Evolutionary conservation across 1,284 basidiomycete species (phyloP).

Genomic region (Chondrostereum purpureum): DNA sequence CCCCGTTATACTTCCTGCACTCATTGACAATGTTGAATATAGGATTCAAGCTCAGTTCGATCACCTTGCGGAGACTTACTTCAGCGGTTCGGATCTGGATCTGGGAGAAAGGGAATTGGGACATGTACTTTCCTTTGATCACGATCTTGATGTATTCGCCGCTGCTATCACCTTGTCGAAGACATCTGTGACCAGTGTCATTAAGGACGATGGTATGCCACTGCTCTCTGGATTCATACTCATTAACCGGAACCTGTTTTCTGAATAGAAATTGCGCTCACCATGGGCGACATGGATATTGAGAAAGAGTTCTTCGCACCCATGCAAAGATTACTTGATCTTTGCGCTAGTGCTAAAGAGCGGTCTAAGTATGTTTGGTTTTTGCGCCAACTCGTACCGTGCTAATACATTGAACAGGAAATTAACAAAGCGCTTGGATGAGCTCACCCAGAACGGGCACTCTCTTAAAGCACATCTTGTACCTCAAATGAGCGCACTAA

Average conservation of each 20-base stretch:
- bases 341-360: constrained; percentile 74
- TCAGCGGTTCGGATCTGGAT: constrained; percentile 76
- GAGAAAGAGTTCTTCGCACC: constrained; percentile 73
- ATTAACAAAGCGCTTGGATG: constrained; percentile 78
- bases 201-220: constrained; percentile 69
- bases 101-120: constrained; percentile 86
- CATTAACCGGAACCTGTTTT: too few relatives aligned
- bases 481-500: constrained; percentile 65
- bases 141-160: constrained; percentile 87
- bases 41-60: constrained; percentile 90
- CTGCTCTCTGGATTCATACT: constrained; percentile 1
- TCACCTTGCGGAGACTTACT: constrained; percentile 82
- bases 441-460: constrained; percentile 62
- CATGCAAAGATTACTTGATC: constrained; percentile 74
- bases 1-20: neutral
- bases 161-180: constrained; percentile 85
- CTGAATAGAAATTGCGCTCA: constrained; percentile 58
- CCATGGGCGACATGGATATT: constrained; percentile 69
- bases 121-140: constrained; percentile 73
- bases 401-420: constrained; percentile 47
- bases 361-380: constrained; percentile 62
- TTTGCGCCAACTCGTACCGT: constrained; percentile 3
- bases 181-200: constrained; percentile 68
- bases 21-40: constrained; percentile 2
- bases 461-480: constrained; percentile 70